A percentile compares a stretch with the other conserved stretches of the same genome.
Evolutionary conservation across 1,284 basidiomycete species (phyloP).

Genomic region (Tilletia walkeri): DNA sequence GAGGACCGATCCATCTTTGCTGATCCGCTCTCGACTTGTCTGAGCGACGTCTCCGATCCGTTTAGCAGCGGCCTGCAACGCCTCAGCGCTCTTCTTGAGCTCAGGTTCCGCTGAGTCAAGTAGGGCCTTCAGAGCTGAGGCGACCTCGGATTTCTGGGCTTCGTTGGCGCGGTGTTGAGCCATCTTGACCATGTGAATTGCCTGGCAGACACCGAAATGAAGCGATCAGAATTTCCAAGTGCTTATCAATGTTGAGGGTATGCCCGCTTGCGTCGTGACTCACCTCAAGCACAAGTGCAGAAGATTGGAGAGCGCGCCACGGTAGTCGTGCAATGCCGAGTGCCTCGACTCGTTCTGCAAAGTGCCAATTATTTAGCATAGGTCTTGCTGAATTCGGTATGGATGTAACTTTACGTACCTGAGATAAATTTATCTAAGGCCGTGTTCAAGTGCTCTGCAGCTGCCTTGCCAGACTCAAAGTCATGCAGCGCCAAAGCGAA

Average conservation of each 20-base stretch:
- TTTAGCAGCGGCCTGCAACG: too few relatives aligned
- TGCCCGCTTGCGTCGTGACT: not conserved
- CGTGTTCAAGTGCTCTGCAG: not conserved
- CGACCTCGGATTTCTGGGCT: too few relatives aligned
- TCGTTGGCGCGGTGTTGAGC: too few relatives aligned
- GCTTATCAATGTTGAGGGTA: too few relatives aligned
- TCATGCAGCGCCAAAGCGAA: not conserved
- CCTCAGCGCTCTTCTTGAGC: too few relatives aligned
- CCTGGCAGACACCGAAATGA: too few relatives aligned
- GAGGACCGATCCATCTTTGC: not conserved
- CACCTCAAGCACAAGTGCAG: constrained; percentile 6
- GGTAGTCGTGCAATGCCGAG: not conserved
- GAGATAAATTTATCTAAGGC: not conserved
- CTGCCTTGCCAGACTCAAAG: not conserved
- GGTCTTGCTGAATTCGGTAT: too few relatives aligned
- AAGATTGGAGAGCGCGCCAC: not conserved
- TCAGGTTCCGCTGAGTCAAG: too few relatives aligned
- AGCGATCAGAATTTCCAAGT: too few relatives aligned
- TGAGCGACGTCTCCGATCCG: too few relatives aligned
- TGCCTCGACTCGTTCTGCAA: not conserved
- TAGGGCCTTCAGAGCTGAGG: too few relatives aligned
- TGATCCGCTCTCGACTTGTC: not conserved
- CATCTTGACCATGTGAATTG: too few relatives aligned
- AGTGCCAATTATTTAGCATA: not conserved
- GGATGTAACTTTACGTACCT: not conserved